Evolutionary conservation across 2,329 filamentous ascomycete genomes (phyloP), one percentile per base, ranked within the genome.

Genomic region (Talaromyces sp.): DNA sequence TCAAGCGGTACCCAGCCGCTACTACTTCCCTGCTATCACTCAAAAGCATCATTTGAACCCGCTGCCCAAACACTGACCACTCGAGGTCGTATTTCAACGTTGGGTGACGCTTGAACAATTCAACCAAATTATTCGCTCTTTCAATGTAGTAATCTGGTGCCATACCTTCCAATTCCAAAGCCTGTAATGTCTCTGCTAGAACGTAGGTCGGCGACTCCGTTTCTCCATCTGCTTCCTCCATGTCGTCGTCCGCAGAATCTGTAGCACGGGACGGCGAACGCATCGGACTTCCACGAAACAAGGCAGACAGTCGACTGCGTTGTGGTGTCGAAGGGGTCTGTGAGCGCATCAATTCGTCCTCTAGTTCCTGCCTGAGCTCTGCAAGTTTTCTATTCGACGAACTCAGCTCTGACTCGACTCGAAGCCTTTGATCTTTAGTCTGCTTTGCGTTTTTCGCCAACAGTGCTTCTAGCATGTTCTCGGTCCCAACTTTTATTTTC

Each of bases 401-500:
- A 74, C 89, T 95, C 70, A 99, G 84, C 80, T 99, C 95, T 59
- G 91, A 90, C 80, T 99, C 91, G 33, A 93, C 91, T 71, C 86
- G 85, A 67, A 86, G 82, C 52, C 91, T 86, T 75, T 94, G 91
- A 66, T 94, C 94, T 75, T 93, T 96, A 68, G 91, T 90, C 76
- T 98, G 94, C 80, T 98, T 99, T 54, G 92, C 90, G 77, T 96
- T 97, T 79, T 99, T 99, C 52, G 89, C 86, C 76, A 97, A 92
- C 69, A 99, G 81, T 13, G 95, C 95, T 81, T 99, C 95, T 45
- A 99, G 84, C 86, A 99, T 89, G 76, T 99, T 99, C 82, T 99
- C 95, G 65, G 94, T 97, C 22, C 95, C 95, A 72, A 94, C 91
- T 78, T 96, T 97, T 75, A 99, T 98, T 83, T 98, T 98, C 81